Evolutionary conservation across 2,329 filamentous ascomycete species (phyloP).

Genomic region (Lecanicillium sp.): DNA sequence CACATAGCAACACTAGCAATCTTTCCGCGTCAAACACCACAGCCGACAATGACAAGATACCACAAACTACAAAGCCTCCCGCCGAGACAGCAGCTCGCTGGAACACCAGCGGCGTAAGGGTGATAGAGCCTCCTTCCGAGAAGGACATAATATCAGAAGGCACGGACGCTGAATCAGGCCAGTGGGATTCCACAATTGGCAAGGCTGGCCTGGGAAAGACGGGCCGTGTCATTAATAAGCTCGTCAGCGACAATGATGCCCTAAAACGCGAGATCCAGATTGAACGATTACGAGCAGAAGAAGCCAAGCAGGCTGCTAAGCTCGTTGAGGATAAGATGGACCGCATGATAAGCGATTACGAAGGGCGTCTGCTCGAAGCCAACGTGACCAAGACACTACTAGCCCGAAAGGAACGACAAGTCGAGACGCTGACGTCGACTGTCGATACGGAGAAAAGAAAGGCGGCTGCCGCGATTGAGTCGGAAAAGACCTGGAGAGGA

Average conservation of each 20-base stretch:
- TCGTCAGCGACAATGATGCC: conserved; percentile 73
- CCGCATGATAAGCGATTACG: conserved; percentile 57
- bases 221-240: conserved; percentile 69
- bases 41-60: conserved; percentile 28
- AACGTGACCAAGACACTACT: conserved; percentile 64
- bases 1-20: conserved; percentile 44
- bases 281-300: conserved; percentile 57
- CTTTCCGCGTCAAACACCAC: conserved; percentile 30
- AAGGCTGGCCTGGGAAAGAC: conserved; percentile 67
- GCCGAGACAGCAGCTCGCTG: conserved; percentile 21
- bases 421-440: conserved; percentile 57
- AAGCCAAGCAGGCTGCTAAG: conserved; percentile 59
- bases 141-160: conserved; percentile 22
- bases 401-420: conserved; percentile 64
- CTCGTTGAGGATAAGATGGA: conserved; percentile 66
- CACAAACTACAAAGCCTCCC: conserved; percentile 1
- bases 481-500: conserved; percentile 53
- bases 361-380: conserved; percentile 59
- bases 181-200: conserved; percentile 60
- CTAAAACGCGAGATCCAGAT: conserved; percentile 65
- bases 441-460: conserved; percentile 58
- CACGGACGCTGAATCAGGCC: conserved; percentile 24
- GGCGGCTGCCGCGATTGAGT: conserved; percentile 48
- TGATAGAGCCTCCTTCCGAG: conserved; percentile 20
- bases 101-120: conserved; percentile 21